Evolutionary conservation across 2,329 filamentous ascomycete species (phyloP), one percentile per base, ranked within the genome.

Genomic region (Claviceps purpurea): DNA sequence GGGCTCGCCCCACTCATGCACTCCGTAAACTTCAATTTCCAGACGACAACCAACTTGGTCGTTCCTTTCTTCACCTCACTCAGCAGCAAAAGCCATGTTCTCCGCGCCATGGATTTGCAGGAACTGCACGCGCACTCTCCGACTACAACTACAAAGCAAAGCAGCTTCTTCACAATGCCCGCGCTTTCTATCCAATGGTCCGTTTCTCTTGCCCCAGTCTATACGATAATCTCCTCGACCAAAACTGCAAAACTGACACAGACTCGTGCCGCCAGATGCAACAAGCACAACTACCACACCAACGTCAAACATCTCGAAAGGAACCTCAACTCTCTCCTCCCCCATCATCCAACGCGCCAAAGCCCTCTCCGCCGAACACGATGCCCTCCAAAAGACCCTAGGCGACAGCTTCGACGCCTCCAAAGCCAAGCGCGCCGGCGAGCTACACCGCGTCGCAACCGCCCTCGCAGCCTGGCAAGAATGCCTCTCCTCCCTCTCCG

Each of bases 281-380:
- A 20, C 44, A 18, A 34, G 13, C 3, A 37, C 45, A 20, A 8
- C 45, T 18, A 8, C 45, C 5, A 18, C n/a, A 30, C 4, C 14
- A 18, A 10, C 43, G 8, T 3, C 43, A 34, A n/a, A 37, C 5
- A 2, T 7, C 16, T 1, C 43, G 45, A 30, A 30, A 22, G 30
- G 59, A 42, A 47, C 58, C 39, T 61, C 60, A 39, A 59, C 62
- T 13, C 70, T 80, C 22, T 76, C 79, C 0, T 68, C 72, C 10
- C 73, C 74, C 43, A 73, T 86, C 50, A 73, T 86, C 53, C 71
- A 75, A 43, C 77, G 82, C 56, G 82, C 82, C 8, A 73, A 74
- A 37, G 71, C 71, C 54, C 68, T 85, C 45, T 70, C 78, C 0
- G 67, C 68, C 56, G 82, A 86, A 57, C 76, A 85, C 60, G 70